These are phyloP conservation scores for Pittosporum tobira DNA, from an alignment of 129 eudicot genomes.

Conservation along the genomic window DNA sequence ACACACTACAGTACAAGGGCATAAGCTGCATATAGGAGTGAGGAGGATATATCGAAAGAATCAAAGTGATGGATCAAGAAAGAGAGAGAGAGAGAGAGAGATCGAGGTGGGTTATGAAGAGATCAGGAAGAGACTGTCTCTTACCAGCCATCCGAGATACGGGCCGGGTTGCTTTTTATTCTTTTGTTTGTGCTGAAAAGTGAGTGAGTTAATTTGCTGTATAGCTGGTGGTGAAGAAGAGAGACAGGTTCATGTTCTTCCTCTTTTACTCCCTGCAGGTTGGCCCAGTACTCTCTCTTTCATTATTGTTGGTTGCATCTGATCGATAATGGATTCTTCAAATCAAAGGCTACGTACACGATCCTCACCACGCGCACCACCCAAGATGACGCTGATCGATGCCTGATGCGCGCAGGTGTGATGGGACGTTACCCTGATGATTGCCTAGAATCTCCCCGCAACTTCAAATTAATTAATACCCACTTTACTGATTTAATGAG, in stretches of 20 bases:
- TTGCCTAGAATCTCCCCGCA: slow-evolving; percentile 25
- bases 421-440: slow-evolving; percentile 1
- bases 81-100: too few species aligned
- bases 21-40: too few species aligned
- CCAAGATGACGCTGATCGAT: slow-evolving; percentile 8
- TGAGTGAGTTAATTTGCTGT: too few species aligned
- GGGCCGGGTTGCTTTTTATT: not conserved
- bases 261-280: slow-evolving; percentile 13
- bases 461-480: too few species aligned
- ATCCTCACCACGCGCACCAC: too few species aligned
- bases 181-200: not conserved
- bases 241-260: slow-evolving; percentile 37
- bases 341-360: too few species aligned
- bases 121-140: too few species aligned
- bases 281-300: not conserved
- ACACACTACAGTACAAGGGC: not conserved
- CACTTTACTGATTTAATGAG: too few species aligned
- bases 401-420: too few species aligned
- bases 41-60: too few species aligned
- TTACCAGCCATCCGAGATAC: too few species aligned
- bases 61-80: too few species aligned
- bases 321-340: not conserved
- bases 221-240: slow-evolving; percentile 14
- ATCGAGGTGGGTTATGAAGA: not conserved
- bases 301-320: not conserved